A percentile compares a stretch with the other conserved stretches of the same genome.
Conservation (phyloP, 176 grass and related monocot species). For the Oryza australiensis region DNA sequence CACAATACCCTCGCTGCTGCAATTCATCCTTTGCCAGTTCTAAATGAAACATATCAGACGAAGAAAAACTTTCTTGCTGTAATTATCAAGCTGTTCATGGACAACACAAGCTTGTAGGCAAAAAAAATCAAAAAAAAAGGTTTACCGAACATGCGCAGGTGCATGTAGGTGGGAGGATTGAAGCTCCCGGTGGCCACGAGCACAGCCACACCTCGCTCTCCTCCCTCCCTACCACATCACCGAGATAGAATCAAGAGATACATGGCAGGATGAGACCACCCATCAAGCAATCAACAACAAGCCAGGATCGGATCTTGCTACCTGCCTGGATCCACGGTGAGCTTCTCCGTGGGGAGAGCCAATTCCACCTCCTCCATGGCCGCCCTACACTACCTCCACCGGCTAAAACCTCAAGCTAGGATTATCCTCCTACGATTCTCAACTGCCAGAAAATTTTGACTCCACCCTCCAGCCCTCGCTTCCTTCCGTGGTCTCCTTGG, state of each 20-base stretch:
- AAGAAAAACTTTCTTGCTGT: neutral
- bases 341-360: constrained; percentile 33
- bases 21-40: constrained; percentile 85
- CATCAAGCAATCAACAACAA: neutral
- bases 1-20: constrained; percentile 54
- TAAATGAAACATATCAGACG: constrained; percentile 19
- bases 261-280: neutral
- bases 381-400: neutral
- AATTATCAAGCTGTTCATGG: neutral
- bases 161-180: constrained; percentile 95
- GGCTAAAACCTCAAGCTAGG: too few relatives aligned
- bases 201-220: constrained; percentile 31
- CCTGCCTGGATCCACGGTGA: constrained; percentile 9
- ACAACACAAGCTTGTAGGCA: neutral
- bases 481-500: neutral
- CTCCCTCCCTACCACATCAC: constrained; percentile 33
- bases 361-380: constrained; percentile 36
- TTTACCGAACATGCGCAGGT: constrained; percentile 88
- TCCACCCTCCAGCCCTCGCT: neutral
- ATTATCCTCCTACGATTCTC: too few relatives aligned
- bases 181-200: constrained; percentile 82
- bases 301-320: neutral
- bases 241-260: constrained; percentile 21
- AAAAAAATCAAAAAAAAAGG: neutral
- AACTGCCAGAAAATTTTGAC: neutral